These are phyloP conservation scores for Ophiostoma quercus DNA, from an alignment of 2,329 filamentous ascomycete species.

Conservation along the genomic window DNA sequence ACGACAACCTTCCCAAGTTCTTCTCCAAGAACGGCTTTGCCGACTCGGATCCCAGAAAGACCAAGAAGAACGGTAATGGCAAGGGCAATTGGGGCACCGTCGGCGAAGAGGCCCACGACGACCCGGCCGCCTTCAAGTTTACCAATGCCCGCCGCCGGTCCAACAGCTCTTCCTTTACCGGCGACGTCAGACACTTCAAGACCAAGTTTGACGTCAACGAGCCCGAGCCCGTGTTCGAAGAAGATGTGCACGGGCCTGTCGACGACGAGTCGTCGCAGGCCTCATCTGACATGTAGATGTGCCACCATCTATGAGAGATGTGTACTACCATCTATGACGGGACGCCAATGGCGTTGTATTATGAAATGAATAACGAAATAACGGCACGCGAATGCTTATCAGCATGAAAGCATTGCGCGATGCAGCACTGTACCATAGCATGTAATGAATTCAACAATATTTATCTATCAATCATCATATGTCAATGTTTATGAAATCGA, in stretches of 20 bases:
- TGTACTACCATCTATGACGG: background rate
- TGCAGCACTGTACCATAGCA: slow-evolving; percentile 18
- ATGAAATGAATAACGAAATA: slow-evolving; percentile 12
- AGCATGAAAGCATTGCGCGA: slow-evolving; percentile 23
- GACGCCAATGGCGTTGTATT: background rate
- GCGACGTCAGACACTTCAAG: slow-evolving; percentile 73
- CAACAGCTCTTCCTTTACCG: slow-evolving; percentile 68
- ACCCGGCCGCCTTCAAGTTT: slow-evolving; percentile 67
- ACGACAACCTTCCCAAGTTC: slow-evolving; percentile 80
- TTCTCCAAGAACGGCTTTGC: slow-evolving; percentile 82
- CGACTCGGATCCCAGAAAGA: slow-evolving; percentile 81
- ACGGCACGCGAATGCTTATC: slow-evolving; percentile 25
- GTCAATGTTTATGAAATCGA: background rate
- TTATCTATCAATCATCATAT: background rate
- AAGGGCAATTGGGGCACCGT: slow-evolving; percentile 89
- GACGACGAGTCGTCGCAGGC: slow-evolving; percentile 56
- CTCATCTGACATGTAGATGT: slow-evolving; percentile 35
- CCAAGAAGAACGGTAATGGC: slow-evolving; percentile 92
- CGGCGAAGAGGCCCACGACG: slow-evolving; percentile 77
- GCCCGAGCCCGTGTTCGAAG: slow-evolving; percentile 85
- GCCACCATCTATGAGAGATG: background rate
- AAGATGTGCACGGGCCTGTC: slow-evolving; percentile 63
- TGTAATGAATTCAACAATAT: slow-evolving; percentile 5
- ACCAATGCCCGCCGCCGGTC: slow-evolving; percentile 87
- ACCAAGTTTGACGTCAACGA: slow-evolving; percentile 95